Conservation (phyloP, 1,284 basidiomycete species). For the Coriolopsis trogii region DNA sequence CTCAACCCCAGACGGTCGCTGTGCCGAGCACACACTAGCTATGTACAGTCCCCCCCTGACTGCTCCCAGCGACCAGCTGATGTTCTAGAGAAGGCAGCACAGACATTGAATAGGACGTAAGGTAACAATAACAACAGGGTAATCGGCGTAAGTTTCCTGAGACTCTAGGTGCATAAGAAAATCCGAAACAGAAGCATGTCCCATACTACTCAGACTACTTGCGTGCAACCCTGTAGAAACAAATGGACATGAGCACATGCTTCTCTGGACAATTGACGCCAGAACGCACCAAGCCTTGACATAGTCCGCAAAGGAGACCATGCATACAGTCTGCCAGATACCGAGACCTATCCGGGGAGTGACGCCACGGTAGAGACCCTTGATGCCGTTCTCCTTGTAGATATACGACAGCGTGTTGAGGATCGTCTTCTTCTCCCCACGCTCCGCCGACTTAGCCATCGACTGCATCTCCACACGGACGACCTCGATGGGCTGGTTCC, state of each 20-base stretch:
- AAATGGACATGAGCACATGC: slow-evolving; percentile 3
- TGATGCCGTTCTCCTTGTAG: slow-evolving; percentile 96
- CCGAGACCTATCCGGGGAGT: slow-evolving; percentile 96
- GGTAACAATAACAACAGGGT: slow-evolving; percentile 25
- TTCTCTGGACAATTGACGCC: not conserved
- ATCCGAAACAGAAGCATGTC: slow-evolving; percentile 10
- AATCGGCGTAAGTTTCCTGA: slow-evolving; percentile 12
- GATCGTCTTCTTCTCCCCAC: slow-evolving; percentile 91
- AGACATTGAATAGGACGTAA: slow-evolving; percentile 21
- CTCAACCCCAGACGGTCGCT: not conserved
- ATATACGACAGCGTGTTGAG: slow-evolving; percentile 90
- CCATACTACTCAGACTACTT: slow-evolving; percentile 5
- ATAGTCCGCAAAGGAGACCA: slow-evolving; percentile 97
- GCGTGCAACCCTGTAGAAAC: slow-evolving; percentile 37
- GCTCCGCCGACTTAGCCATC: slow-evolving; percentile 87
- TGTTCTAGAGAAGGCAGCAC: not conserved
- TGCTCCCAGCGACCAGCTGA: not conserved
- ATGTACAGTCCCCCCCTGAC: not conserved
- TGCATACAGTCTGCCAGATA: slow-evolving; percentile 97
- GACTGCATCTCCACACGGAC: slow-evolving; percentile 99
- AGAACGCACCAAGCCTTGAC: slow-evolving; percentile 76
- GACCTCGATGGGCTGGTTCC: slow-evolving; percentile 99
- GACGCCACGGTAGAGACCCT: slow-evolving; percentile 97
- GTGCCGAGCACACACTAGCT: not conserved
- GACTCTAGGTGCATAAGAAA: slow-evolving; percentile 15